Evolutionary conservation across 768 basidiomycete genomes (phyloP).

Genomic region (Epithele typhae): DNA sequence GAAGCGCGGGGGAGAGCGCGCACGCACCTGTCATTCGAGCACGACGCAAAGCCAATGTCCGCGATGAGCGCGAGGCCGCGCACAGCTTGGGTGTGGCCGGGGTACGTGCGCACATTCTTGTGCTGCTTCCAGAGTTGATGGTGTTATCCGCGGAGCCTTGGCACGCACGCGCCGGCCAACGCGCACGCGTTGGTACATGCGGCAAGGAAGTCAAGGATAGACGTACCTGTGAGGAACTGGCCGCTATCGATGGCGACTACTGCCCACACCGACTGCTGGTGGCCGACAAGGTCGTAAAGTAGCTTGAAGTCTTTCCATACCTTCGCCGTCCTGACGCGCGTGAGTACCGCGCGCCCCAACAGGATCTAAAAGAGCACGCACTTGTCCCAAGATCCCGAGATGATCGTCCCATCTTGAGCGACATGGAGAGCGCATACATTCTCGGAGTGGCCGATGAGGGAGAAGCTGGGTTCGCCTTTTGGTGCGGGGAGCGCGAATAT

Average conservation of each 20-base stretch:
- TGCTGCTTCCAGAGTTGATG: constrained; percentile 86
- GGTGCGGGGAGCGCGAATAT: constrained; percentile 62
- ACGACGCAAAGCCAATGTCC: constrained; percentile 91
- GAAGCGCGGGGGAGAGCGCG: background rate
- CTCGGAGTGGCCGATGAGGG: constrained; percentile 82
- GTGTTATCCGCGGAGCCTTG: constrained; percentile 92
- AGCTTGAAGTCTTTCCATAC: constrained; percentile 83
- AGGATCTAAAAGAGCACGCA: constrained; percentile 34
- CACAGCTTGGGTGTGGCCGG: constrained; percentile 89
- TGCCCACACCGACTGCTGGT: constrained; percentile 92
- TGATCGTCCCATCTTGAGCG: constrained; percentile 64
- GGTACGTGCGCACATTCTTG: constrained; percentile 69
- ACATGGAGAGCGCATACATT: constrained; percentile 87
- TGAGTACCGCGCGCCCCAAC: too few species aligned
- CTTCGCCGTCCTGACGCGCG: constrained; percentile 71
- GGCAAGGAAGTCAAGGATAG: background rate
- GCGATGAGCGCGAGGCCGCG: constrained; percentile 77
- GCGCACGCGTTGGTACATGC: background rate
- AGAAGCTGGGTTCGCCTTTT: constrained; percentile 72
- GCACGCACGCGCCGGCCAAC: constrained; percentile 1
- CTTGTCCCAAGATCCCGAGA: constrained; percentile 98
- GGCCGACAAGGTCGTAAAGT: constrained; percentile 73
- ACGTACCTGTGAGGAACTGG: constrained; percentile 75
- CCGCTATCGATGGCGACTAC: constrained; percentile 77
- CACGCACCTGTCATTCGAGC: constrained; percentile 85